Evolutionary conservation across 2,329 filamentous ascomycete species (phyloP).

Genomic region (Trichoderma breve): DNA sequence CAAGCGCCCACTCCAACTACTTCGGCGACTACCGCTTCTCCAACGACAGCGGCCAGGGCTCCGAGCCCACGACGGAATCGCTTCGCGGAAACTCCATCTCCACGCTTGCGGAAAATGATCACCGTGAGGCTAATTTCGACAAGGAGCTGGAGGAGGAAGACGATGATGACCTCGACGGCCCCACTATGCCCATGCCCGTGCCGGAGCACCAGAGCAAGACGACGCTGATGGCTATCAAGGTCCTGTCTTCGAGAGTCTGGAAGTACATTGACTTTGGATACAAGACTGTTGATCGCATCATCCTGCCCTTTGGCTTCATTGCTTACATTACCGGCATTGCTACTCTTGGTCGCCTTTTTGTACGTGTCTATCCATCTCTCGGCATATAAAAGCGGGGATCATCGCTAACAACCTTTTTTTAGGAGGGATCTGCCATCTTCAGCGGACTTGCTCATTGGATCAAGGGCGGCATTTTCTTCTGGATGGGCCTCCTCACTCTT

Average conservation of each 20-base stretch:
- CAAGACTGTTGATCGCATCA: slow-evolving; percentile 69
- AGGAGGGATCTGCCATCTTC: slow-evolving; percentile 70
- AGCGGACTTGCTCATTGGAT: slow-evolving; percentile 89
- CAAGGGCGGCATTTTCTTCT: slow-evolving; percentile 94
- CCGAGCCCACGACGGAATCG: slow-evolving; percentile 66
- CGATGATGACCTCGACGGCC: slow-evolving; percentile 32
- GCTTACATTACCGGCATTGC: slow-evolving; percentile 69
- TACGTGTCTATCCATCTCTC: slow-evolving; percentile 45
- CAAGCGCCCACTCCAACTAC: slow-evolving; percentile 49
- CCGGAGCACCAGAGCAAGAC: slow-evolving; percentile 49
- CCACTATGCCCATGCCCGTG: slow-evolving; percentile 25
- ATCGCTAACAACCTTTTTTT: background rate
- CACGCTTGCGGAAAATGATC: slow-evolving; percentile 39
- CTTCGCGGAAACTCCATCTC: slow-evolving; percentile 64
- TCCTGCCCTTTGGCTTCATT: slow-evolving; percentile 75
- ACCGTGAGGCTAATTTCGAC: slow-evolving; percentile 32
- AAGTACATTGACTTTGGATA: slow-evolving; percentile 60
- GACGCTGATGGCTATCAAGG: slow-evolving; percentile 50
- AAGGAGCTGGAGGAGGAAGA: slow-evolving; percentile 53
- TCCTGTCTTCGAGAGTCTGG: slow-evolving; percentile 57
- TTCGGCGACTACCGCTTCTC: slow-evolving; percentile 56
- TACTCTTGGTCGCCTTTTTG: slow-evolving; percentile 80
- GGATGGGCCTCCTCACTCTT: slow-evolving; percentile 82
- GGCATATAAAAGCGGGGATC: background rate
- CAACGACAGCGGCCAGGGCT: slow-evolving; percentile 72